These are phyloP conservation scores for Chlorella sp. DNA, from an alignment of 139 green algal genomes.

Conservation along the genomic window DNA sequence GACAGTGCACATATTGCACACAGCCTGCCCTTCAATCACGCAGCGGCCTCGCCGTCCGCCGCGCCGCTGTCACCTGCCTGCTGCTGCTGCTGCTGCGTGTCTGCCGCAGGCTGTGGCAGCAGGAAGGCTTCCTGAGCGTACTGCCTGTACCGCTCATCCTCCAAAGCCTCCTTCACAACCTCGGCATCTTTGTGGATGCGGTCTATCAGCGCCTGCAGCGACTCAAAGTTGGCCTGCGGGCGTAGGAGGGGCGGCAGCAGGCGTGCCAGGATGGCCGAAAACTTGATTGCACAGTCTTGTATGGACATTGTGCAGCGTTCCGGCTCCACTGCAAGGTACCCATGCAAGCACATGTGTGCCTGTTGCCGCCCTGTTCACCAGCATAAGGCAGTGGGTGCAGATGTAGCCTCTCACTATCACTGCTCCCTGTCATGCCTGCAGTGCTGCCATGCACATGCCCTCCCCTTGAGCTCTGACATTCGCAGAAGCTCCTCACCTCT, in stretches of 20 bases:
- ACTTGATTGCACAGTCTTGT: not conserved
- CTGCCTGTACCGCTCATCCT: conserved; percentile 36
- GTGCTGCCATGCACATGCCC: too few species aligned
- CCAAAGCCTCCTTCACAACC: conserved; percentile 63
- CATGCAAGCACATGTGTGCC: too few species aligned
- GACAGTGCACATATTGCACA: too few species aligned
- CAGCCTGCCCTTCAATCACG: not conserved
- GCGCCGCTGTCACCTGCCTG: not conserved
- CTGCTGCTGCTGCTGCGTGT: not conserved
- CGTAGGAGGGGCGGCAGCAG: not conserved
- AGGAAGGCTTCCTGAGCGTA: conserved; percentile 64
- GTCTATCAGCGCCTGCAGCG: conserved; percentile 71
- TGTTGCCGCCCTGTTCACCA: too few species aligned
- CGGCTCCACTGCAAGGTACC: too few species aligned
- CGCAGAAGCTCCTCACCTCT: not conserved
- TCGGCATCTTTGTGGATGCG: conserved; percentile 83
- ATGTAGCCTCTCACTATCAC: too few species aligned
- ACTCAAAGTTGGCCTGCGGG: conserved; percentile 82
- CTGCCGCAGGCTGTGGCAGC: not conserved
- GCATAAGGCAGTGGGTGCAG: too few species aligned
- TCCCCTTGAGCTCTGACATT: too few species aligned
- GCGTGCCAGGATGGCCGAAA: not conserved
- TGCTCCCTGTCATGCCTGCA: too few species aligned
- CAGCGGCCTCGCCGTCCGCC: not conserved
- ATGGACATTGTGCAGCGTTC: not conserved